Evolutionary conservation across 1,139 yeast genomes (phyloP), one percentile per base, ranked within the genome.

Genomic region (Yarrowia galli): DNA sequence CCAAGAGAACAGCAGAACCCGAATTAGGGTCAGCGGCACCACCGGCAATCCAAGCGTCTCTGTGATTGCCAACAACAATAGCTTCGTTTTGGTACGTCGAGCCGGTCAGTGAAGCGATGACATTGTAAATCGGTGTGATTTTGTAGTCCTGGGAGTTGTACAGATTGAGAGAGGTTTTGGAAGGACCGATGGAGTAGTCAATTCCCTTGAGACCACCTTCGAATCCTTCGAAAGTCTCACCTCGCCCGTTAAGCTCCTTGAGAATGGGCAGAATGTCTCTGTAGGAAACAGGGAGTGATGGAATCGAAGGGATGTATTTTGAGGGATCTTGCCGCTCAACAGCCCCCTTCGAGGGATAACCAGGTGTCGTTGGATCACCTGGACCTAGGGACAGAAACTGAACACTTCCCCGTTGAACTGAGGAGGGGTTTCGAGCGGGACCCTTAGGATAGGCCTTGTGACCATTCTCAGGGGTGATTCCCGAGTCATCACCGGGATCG

Each of bases 361-460:
- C 95, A 23, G 96, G 96, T 3, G 96, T 89, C 2, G 96, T 87
- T 51, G 97, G 97, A 75, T 92, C 97, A 65, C 97, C 97, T 0
- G 97, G 97, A 6, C 82, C 80, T 61, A 84, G 84, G 1, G 96
- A 89, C 67, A 92, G 80, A 74, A 88, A 92, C 77, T 88, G 91
- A 3, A 89, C 95, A 69, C 93, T 87, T 1, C 97, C 97, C 74
- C 97, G 83, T 80, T 91, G 95, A 48, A 90, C 89, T 38, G 87
- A 78, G 18, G 88, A 83, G 23, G 91, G 91, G 72, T 88, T 84
- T 70, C 92, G 81, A 0, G 91, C 91, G 1, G 87, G 88, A 0
- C 92, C 92, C 1, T 84, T 75, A 1, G 92, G 92, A 71, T 88
- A 88, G 0, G 88, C 76, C 70, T 81, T 75, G 74, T 80, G 85